phyloP scores from a whole-genome alignment of 2,329 filamentous ascomycete species.

The Aspergillus cejpii region DNA sequence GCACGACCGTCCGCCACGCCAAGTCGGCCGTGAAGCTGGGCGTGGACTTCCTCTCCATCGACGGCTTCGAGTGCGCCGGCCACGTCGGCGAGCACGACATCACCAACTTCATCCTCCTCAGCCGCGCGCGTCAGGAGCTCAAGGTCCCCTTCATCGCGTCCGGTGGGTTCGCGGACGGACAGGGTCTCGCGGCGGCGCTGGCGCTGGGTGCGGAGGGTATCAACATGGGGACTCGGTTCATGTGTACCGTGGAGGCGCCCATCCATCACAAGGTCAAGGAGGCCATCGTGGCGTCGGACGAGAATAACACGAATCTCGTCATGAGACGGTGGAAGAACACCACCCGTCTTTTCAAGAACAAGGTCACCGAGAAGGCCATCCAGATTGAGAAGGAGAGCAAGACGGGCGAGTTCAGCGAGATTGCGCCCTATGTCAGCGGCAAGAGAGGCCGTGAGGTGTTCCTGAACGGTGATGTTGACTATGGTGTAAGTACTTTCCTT shows the following conservation, averaged over 20 bases:
- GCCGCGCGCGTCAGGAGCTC: constrained; percentile 74
- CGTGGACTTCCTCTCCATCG: constrained; percentile 93
- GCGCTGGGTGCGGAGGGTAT: constrained; percentile 85
- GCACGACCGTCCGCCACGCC: constrained; percentile 91
- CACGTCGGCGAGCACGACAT: constrained; percentile 51
- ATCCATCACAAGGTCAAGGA: constrained; percentile 93
- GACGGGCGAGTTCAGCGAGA: constrained; percentile 81
- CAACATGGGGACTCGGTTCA: constrained; percentile 98
- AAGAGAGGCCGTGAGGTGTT: constrained; percentile 89
- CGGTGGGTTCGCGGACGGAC: constrained; percentile 89
- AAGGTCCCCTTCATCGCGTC: constrained; percentile 89
- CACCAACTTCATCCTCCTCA: constrained; percentile 60
- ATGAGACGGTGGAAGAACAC: constrained; percentile 92
- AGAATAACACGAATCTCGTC: constrained; percentile 86
- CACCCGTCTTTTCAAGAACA: constrained; percentile 79
- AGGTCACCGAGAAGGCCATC: constrained; percentile 71
- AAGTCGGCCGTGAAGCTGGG: constrained; percentile 86
- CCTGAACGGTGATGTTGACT: constrained; percentile 81
- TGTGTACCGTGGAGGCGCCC: constrained; percentile 89
- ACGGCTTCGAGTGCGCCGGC: constrained; percentile 94
- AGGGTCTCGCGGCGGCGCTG: constrained; percentile 85
- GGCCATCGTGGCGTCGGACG: constrained; percentile 77
- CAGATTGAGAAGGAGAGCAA: constrained; percentile 76
- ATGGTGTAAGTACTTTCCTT: constrained; percentile 60
- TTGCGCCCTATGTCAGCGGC: constrained; percentile 80